Evolutionary conservation across 2,329 filamentous ascomycete genomes (phyloP).

Genomic region (Microcera coccophila): DNA sequence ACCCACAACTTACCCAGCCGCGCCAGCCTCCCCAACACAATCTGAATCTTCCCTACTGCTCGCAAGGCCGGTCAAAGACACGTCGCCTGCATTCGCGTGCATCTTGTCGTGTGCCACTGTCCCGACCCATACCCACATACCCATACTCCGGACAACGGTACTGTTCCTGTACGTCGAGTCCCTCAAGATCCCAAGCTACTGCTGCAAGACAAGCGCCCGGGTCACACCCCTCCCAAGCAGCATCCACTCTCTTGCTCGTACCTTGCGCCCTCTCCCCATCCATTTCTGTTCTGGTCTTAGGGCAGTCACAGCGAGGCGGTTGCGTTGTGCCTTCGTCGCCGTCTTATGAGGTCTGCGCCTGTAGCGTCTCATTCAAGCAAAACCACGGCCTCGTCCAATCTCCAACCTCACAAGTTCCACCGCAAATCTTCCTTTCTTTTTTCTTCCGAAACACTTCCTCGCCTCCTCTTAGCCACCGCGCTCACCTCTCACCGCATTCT

Average conservation of each 20-base stretch:
- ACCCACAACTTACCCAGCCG: neutral
- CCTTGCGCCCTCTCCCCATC: conserved; percentile 19
- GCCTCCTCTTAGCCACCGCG: conserved; percentile 5
- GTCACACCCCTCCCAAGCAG: conserved; percentile 28
- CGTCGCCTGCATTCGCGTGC: conserved; percentile 1
- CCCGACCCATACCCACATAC: neutral
- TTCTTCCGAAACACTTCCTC: conserved; percentile 12
- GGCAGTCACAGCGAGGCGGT: conserved; percentile 24
- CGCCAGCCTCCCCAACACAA: neutral
- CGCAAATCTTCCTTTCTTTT: conserved; percentile 9
- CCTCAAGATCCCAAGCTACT: conserved; percentile 26
- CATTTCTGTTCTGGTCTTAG: conserved; percentile 25
- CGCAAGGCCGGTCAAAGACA: neutral
- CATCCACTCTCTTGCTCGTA: conserved; percentile 22
- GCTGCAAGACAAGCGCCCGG: conserved; percentile 32
- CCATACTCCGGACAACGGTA: neutral
- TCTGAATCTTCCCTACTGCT: neutral
- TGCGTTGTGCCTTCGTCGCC: conserved; percentile 17
- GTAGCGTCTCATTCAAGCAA: conserved; percentile 22
- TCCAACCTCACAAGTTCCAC: conserved; percentile 17
- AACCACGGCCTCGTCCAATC: conserved; percentile 23
- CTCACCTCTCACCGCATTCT: conserved; percentile 22
- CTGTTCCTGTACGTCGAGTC: conserved; percentile 3
- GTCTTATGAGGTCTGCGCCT: conserved; percentile 16
- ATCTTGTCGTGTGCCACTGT: neutral